A percentile compares a stretch with the other conserved stretches of the same genome.
These are phyloP conservation scores for Lactarius pseudohatsudake DNA, from an alignment of 768 basidiomycete genomes.

Conservation along the genomic window DNA sequence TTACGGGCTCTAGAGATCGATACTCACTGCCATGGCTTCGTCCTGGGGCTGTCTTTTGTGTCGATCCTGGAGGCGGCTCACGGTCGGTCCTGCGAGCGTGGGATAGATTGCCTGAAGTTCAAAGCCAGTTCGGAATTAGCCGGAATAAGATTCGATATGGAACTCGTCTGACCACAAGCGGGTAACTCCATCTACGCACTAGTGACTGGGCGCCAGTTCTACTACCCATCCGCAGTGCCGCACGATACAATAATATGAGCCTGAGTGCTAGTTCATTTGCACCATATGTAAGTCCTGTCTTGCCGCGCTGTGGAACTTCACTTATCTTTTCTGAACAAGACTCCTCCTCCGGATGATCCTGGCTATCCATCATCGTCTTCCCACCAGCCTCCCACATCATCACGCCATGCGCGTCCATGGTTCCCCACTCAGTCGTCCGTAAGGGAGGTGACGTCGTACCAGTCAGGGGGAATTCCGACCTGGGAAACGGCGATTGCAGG, in stretches of 20 bases:
- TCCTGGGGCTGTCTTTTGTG: conserved; percentile 22
- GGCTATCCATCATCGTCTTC: conserved; percentile 27
- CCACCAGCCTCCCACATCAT: conserved; percentile 33
- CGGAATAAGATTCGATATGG: conserved; percentile 33
- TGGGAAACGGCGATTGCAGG: conserved; percentile 48
- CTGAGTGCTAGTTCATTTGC: conserved; percentile 55
- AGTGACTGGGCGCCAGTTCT: background rate
- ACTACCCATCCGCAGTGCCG: background rate
- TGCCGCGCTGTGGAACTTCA: background rate
- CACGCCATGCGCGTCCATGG: conserved; percentile 48
- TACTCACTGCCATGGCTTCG: conserved; percentile 34
- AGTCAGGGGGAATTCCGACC: conserved; percentile 65
- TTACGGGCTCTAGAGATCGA: background rate
- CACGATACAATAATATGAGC: conserved; percentile 33
- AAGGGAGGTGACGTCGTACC: conserved; percentile 52
- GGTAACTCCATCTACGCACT: background rate
- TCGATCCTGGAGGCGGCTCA: conserved; percentile 32
- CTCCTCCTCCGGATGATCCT: conserved; percentile 60
- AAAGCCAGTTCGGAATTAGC: conserved; percentile 45
- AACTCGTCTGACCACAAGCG: background rate
- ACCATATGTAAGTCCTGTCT: conserved; percentile 49
- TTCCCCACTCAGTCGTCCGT: conserved; percentile 43
- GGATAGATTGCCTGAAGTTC: conserved; percentile 27
- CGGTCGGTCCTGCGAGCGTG: conserved; percentile 19
- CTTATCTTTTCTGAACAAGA: conserved; percentile 37